Base-by-base conservation (phyloP, 2,329 filamentous ascomycete species). In the Pseudopyricularia javanii region DNA sequence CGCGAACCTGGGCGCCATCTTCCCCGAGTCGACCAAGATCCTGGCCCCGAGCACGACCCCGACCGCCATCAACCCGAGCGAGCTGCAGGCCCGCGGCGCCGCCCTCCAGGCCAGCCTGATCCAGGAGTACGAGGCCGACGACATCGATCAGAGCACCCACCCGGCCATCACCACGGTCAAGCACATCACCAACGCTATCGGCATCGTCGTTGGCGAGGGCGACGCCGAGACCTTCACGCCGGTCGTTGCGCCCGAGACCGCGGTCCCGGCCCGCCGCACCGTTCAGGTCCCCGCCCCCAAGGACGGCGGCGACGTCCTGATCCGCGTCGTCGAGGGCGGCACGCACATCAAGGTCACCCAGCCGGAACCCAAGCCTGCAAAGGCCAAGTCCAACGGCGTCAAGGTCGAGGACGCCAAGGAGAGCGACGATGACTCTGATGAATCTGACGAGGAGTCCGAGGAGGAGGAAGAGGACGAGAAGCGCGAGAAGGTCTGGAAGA, bases 141-240 rank as follows among this genome's bases (percentile, higher is more conserved):
- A 97, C 66, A 94, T 98, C 61, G 88, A 94, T 67, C 91, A 96
- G 76, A 95, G 88, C 57, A 95, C 90, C 49, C 91, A 98, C 75
- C 85, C 93, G 51, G 88, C 90, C 65, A 90, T 98, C 58, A 96
- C 91, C 33, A 91, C 91, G 15, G 90, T 94, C 51, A 89, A 90
- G 62, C 93, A 98, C 74, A 83, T 95, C 57, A 77, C 82, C 61
- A 86, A 91, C 65, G 87, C 91, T 57, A 87, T 98, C 57, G 93
- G 93, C 66, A 86, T 97, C 52, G 78, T 95, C 57, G 80, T 83
- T 60, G 72, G 80, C 54, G 57, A 69, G 59, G 64, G 69, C 40
- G 74, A 83, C 55, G 74, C 82, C 54, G 82, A 86, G 57, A 74
- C 82, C 55, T 96, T 97, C 73, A 82, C 82, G 49, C 83, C 89